Base-by-base conservation (phyloP, 306 rosid genomes). In the Citrullus mucosospermus region DNA sequence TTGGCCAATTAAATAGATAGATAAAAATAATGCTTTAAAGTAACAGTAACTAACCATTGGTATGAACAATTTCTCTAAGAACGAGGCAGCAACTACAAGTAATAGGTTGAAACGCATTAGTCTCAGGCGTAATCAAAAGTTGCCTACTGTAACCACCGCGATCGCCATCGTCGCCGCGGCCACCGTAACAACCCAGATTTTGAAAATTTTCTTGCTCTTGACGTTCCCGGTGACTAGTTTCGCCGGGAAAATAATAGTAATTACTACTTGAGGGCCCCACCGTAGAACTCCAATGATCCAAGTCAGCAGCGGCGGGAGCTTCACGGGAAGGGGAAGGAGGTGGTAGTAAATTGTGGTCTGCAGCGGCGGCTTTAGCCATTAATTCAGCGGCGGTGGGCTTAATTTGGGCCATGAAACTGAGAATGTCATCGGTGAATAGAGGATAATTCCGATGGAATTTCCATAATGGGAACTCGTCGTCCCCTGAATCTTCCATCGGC, bases 11-110 rank as follows among this genome's bases (percentile, higher is more conserved):
- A 22, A 22, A 0, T 22, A 25, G 28, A 25, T 25, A 1, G 1
- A 25, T 25, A 25, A 25, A 25, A 25, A 25, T 25, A 25, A 25
- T 25, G 28, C 28, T 25, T 25, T 1, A 25, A 25, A 25, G 53
- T 48, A 48, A 4, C 1, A 11, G 53, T 11, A 11, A 44, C 78
- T 22, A 17, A 82, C 97, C 93, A 51, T 90, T 83, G 17, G 85
- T 77, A 48, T 91, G 89, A 81, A 84, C 32, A 2, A 91, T 82
- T 86, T 88, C 91, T 81, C 97, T 89, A 1, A 93, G 89, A 17
- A 91, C 88, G 28, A 77, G 83, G 83, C 98, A 91, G 55, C 85
- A 83, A 82, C 82, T 85, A 41, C 97, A 93, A n/a, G 51, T 30
- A 72, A 82, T 81, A 8, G 91, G 96, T 2, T 9, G 67, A 76